Evolutionary conservation across 768 basidiomycete genomes (phyloP).

Genomic region (Cytidiella melzeri): DNA sequence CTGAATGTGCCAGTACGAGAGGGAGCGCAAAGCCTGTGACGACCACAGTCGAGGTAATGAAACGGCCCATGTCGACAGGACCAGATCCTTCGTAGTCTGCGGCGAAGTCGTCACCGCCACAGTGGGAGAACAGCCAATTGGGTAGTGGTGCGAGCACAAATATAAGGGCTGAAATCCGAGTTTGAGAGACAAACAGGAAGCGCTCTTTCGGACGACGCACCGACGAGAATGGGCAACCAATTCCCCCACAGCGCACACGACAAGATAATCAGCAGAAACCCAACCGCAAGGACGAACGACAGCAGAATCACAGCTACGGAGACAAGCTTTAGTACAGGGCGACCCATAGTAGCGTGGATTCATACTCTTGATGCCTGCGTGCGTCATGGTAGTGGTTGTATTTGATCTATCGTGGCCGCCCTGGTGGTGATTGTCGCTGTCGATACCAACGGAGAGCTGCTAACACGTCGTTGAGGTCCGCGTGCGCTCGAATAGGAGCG

Average conservation of each 20-base stretch:
- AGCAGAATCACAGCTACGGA: conserved; percentile 85
- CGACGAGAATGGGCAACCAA: conserved; percentile 95
- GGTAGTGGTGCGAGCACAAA: conserved; percentile 96
- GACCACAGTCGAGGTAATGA: conserved; percentile 86
- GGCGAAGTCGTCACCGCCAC: conserved; percentile 84
- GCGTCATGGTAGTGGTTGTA: conserved; percentile 22
- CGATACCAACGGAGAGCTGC: too few relatives aligned
- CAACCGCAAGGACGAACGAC: conserved; percentile 94
- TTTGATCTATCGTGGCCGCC: too few relatives aligned
- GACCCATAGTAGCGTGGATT: conserved; percentile 1
- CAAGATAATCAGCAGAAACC: conserved; percentile 97
- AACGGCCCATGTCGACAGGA: conserved; percentile 86
- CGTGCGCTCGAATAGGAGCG: too few relatives aligned
- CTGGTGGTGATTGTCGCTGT: background rate
- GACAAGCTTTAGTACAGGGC: conserved; percentile 12
- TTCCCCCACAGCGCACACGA: conserved; percentile 95
- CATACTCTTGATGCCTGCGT: conserved; percentile 27
- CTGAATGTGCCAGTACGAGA: conserved; percentile 86
- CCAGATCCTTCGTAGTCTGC: conserved; percentile 65
- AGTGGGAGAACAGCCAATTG: conserved; percentile 91
- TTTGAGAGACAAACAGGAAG: background rate
- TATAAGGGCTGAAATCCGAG: conserved; percentile 58
- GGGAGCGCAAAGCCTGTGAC: conserved; percentile 93
- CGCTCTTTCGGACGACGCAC: conserved; percentile 39
- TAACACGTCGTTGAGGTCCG: too few relatives aligned